Base-by-base conservation (phyloP, 352 stramenopile genomes). In the Globisporangium carolinianum region DNA sequence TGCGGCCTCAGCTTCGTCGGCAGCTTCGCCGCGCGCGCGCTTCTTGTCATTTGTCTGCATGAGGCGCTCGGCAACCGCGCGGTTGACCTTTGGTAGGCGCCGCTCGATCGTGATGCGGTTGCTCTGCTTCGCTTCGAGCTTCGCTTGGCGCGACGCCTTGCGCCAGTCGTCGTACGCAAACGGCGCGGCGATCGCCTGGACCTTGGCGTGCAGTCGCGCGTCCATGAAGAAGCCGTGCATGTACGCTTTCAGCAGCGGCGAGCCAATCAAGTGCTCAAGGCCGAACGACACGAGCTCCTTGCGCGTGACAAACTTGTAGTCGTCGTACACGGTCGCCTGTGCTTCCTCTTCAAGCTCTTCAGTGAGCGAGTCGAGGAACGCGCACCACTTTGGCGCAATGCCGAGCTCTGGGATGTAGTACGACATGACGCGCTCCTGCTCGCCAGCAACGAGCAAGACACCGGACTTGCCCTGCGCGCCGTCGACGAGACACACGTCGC, bases 171-270 rank as follows among this genome's bases (percentile, higher is more conserved):
- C 95, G 72, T 99, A 99, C 57, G 97, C 96, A 58, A 98, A 98
- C 51, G 97, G 97, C 66, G 98, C 96, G 10, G 94, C 90, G 46
- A 99, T 97, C 45, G 94, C 90, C 66, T 97, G 89, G 37, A 99
- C 88, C 71, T 97, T 97, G 61, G 95, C 93, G 76, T 99, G 98
- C 42, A 99, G 74, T 24, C 95, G 91, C 37, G 94, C 96, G 68
- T 99, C 96, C 79, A 99, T 99, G 73, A 99, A 99, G 79, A 98
- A 99, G 50, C 97, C 97, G 78, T 99, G 97, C 97, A 99, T 99
- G 81, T 99, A 99, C 9, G 95, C 96, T 67, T 93, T 92, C 32
- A 99, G 80, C 62, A 99, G 65, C 14, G 96, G 91, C 43, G 96
- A 99, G 46, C 97, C 97, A 48, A 99, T 87, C 41, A 99, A 81